phyloP scores from a whole-genome alignment of 2,329 filamentous ascomycete species.

The Alternaria angustiovoidea region DNA sequence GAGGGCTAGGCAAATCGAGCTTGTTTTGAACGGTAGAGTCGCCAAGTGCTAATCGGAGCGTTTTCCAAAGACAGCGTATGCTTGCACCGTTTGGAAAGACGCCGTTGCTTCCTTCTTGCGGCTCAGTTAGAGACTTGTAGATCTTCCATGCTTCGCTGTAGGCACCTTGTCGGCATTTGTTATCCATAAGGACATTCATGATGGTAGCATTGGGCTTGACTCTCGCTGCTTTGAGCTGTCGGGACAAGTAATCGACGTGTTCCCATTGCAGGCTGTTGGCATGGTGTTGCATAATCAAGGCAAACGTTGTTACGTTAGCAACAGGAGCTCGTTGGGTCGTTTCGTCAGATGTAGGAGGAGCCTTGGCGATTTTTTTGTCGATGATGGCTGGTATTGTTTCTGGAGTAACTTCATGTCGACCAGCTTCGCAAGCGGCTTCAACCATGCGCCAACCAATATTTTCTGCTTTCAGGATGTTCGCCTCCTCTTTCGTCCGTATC shows the following conservation, averaged over 20 bases:
- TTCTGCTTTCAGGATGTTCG: constrained; percentile 41
- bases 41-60: constrained; percentile 40
- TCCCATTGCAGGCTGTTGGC: constrained; percentile 40
- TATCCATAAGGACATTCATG: constrained; percentile 48
- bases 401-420: not conserved
- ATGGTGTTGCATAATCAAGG: constrained; percentile 44
- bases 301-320: constrained; percentile 43
- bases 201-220: constrained; percentile 35
- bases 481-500: constrained; percentile 60
- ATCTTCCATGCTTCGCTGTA: constrained; percentile 40
- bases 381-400: constrained; percentile 7
- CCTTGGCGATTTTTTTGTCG: not conserved
- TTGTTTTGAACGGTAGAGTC: constrained; percentile 27
- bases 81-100: constrained; percentile 44
- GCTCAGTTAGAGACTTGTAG: constrained; percentile 39
- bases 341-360: not conserved
- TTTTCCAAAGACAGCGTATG: constrained; percentile 44
- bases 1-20: constrained; percentile 39
- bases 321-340: constrained; percentile 26
- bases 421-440: constrained; percentile 25
- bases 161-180: constrained; percentile 38
- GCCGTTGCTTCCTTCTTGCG: constrained; percentile 18
- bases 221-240: constrained; percentile 31
- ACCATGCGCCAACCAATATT: constrained; percentile 50
- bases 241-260: constrained; percentile 44